phyloP scores from a whole-genome alignment of 495 filamentous ascomycete genomes.

The Beverwykella pulmonaria region DNA sequence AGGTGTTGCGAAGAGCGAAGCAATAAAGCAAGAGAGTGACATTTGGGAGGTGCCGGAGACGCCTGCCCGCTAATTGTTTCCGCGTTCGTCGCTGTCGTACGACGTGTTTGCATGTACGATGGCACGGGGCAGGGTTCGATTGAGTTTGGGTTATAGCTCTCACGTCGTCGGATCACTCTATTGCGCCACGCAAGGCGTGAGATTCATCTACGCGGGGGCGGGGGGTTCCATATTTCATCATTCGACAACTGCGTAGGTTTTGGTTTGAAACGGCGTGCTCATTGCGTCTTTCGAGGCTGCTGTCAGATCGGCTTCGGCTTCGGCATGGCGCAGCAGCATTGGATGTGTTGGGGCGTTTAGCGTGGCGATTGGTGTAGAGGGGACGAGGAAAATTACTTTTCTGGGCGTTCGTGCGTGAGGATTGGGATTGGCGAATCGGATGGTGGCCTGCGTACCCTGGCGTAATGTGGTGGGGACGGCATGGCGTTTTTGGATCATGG shows the following conservation, averaged over 20 bases:
- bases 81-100: not conserved
- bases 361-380: not conserved
- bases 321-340: not conserved
- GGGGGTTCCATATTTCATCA: not conserved
- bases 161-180: not conserved
- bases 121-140: not conserved
- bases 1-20: not conserved
- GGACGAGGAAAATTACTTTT: not conserved
- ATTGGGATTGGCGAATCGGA: conserved; percentile 4
- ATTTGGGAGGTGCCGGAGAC: conserved; percentile 37
- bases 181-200: not conserved
- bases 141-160: not conserved
- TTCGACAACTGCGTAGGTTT: conserved; percentile 14
- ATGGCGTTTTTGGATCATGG: too few relatives aligned
- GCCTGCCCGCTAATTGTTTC: conserved; percentile 22
- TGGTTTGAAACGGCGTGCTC: conserved; percentile 13
- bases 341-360: not conserved
- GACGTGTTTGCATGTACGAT: not conserved
- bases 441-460: not conserved
- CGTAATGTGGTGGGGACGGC: not conserved
- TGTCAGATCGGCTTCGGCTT: not conserved
- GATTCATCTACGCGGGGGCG: conserved; percentile 1
- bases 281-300: not conserved
- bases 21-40: conserved; percentile 7
- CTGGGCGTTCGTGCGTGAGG: conserved; percentile 7